These are phyloP conservation scores for Rhizophora apiculata DNA, from an alignment of 345 rosid species.

Conservation along the genomic window DNA sequence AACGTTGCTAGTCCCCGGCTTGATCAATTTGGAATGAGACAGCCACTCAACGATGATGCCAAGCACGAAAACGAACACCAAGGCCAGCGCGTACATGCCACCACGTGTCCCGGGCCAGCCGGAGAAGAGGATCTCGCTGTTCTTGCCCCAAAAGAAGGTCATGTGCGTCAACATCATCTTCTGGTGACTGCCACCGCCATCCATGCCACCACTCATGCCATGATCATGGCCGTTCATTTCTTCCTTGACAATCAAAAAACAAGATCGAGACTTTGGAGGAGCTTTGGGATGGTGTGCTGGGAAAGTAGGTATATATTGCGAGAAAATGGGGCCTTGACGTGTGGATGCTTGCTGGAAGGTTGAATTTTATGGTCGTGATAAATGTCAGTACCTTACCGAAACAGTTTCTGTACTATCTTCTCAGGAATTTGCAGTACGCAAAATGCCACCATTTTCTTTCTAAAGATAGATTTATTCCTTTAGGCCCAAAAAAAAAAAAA, in stretches of 20 bases:
- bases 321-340: too few relatives aligned
- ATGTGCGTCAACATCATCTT: slow-evolving; percentile 50
- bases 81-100: slow-evolving; percentile 53
- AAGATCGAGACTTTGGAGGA: not conserved
- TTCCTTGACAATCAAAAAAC: not conserved
- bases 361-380: too few relatives aligned
- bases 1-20: slow-evolving; percentile 23
- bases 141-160: slow-evolving; percentile 73
- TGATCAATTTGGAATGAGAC: slow-evolving; percentile 38
- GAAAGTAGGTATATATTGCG: too few relatives aligned
- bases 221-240: slow-evolving; percentile 11
- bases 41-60: slow-evolving; percentile 52
- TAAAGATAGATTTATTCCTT: too few relatives aligned
- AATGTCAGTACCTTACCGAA: too few relatives aligned
- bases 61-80: slow-evolving; percentile 44
- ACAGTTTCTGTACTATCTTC: too few relatives aligned
- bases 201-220: slow-evolving; percentile 24
- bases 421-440: too few relatives aligned
- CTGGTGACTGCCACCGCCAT: slow-evolving; percentile 14
- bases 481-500: too few relatives aligned
- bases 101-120: slow-evolving; percentile 60
- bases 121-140: slow-evolving; percentile 56
- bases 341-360: too few relatives aligned
- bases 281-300: not conserved
- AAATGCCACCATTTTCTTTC: too few relatives aligned